Evolutionary conservation across 495 filamentous ascomycete genomes (phyloP).

Genomic region (Lophiotrema nucula): DNA sequence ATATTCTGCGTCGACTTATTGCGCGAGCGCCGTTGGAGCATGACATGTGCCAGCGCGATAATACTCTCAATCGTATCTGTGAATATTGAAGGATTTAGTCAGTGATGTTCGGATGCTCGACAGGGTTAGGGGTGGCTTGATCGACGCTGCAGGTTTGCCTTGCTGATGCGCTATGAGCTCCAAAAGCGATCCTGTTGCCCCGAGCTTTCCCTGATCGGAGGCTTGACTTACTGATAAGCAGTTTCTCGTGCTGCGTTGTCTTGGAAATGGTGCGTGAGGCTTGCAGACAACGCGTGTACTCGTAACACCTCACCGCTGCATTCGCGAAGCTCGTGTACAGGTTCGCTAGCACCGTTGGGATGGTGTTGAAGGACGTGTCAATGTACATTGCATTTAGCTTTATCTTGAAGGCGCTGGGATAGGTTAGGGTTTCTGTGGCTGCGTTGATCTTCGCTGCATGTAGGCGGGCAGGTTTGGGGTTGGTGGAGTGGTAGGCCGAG

Average conservation of each 20-base stretch:
- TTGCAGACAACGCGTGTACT: conserved; percentile 64
- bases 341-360: conserved; percentile 65
- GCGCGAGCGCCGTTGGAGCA: conserved; percentile 60
- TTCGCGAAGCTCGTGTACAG: conserved; percentile 72
- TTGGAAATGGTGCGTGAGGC: conserved; percentile 27
- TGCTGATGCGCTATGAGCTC: conserved; percentile 6
- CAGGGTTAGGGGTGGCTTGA: conserved; percentile 22
- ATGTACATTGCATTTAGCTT: conserved; percentile 88
- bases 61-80: conserved; percentile 67
- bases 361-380: conserved; percentile 76
- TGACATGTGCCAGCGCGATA: conserved; percentile 59
- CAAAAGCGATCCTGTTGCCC: background rate
- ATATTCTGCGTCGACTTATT: conserved; percentile 45
- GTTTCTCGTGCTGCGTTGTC: conserved; percentile 49
- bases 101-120: conserved; percentile 27
- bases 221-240: conserved; percentile 60
- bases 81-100: background rate
- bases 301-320: conserved; percentile 79
- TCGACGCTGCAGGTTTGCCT: conserved; percentile 21
- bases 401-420: conserved; percentile 68
- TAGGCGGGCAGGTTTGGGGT: too few species aligned
- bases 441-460: conserved; percentile 20
- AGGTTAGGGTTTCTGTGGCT: background rate
- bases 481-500: too few species aligned
- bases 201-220: conserved; percentile 2